Evolutionary conservation across 1,139 yeast species (phyloP).

Genomic region (Saccharomyces hybrid): DNA sequence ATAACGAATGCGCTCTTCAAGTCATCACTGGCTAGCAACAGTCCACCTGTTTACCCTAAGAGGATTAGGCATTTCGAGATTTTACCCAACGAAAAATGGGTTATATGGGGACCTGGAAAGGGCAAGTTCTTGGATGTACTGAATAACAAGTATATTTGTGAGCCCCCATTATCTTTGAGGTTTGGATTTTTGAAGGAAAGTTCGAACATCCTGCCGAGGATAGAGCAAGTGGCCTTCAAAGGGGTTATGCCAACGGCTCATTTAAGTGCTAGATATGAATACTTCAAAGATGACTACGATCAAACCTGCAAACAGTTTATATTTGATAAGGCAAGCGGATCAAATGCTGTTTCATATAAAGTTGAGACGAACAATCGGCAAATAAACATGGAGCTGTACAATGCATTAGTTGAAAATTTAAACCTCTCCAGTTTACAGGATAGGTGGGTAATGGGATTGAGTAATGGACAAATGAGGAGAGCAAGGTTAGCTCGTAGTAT

Average conservation of each 20-base stretch:
- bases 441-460: conserved; percentile 78
- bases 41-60: conserved; percentile 20
- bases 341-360: conserved; percentile 23
- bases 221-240: conserved; percentile 49
- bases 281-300: conserved; percentile 76
- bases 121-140: conserved; percentile 23
- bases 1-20: conserved; percentile 25
- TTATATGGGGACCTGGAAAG: conserved; percentile 29
- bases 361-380: conserved; percentile 24
- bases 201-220: conserved; percentile 13
- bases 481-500: conserved; percentile 78
- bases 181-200: conserved; percentile 10
- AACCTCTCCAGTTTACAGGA: conserved; percentile 49
- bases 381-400: conserved; percentile 35
- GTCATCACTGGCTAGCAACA: conserved; percentile 20
- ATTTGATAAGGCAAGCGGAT: conserved; percentile 31
- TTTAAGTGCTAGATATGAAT: conserved; percentile 82
- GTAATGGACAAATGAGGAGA: conserved; percentile 90
- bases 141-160: conserved; percentile 23
- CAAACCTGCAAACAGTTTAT: conserved; percentile 62
- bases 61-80: conserved; percentile 29
- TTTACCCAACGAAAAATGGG: conserved; percentile 27
- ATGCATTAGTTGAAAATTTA: conserved; percentile 42
- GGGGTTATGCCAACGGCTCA: conserved; percentile 67
- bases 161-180: conserved; percentile 23